phyloP scores from a whole-genome alignment of 202 grass and related monocot genomes.

The Setaria viridis region DNA sequence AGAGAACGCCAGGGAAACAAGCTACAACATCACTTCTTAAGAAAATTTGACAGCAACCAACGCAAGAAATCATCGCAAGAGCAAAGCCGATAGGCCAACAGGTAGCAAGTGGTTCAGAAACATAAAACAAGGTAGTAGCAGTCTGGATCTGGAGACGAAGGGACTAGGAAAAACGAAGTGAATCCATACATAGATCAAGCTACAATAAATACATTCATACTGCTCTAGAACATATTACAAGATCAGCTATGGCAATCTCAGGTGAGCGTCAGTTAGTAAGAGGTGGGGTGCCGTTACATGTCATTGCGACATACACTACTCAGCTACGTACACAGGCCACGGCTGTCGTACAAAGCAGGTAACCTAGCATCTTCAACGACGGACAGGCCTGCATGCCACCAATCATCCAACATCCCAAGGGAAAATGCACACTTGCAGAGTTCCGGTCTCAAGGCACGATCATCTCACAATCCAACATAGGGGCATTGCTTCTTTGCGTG shows the following conservation, averaged over 20 bases:
- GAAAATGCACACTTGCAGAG: conserved; percentile 21
- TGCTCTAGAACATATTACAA: conserved; percentile 66
- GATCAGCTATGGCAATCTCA: conserved; percentile 55
- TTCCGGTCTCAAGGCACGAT: not conserved
- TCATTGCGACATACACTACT: conserved; percentile 58
- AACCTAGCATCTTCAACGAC: conserved; percentile 44
- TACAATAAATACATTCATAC: conserved; percentile 75
- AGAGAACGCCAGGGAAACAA: not conserved
- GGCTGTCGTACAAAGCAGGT: conserved; percentile 32
- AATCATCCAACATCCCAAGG: conserved; percentile 36
- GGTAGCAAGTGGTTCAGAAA: not conserved
- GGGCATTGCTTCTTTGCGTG: conserved; percentile 66
- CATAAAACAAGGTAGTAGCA: not conserved
- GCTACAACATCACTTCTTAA: not conserved
- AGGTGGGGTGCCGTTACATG: conserved; percentile 47
- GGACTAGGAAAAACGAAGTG: conserved; percentile 36
- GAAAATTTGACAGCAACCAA: not conserved
- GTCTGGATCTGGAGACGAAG: not conserved
- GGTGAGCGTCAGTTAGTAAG: conserved; percentile 53
- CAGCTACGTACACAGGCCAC: conserved; percentile 61
- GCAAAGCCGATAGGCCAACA: not conserved
- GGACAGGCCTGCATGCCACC: not conserved
- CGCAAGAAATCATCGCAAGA: not conserved
- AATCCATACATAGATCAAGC: conserved; percentile 55
- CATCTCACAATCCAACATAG: conserved; percentile 56